Conservation (phyloP, 257 asterid species). For the Solanum megistacrolobum region DNA sequence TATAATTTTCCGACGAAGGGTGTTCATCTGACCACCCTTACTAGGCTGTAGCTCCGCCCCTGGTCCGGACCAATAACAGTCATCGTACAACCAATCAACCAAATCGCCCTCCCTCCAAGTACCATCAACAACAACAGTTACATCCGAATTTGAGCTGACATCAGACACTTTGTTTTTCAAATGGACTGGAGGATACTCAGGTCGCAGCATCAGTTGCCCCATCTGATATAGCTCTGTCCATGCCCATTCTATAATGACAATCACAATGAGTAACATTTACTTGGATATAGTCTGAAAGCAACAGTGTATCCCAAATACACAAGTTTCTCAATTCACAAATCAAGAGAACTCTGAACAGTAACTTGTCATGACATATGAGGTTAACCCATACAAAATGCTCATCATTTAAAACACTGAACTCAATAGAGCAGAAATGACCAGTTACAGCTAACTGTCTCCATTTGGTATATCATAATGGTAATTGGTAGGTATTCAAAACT, state of each 20-base stretch:
- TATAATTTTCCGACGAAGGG: too few relatives aligned
- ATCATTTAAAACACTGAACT: background rate
- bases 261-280: background rate
- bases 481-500: background rate
- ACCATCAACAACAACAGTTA: background rate
- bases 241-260: slow-evolving; percentile 4
- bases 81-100: background rate
- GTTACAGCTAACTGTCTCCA: background rate
- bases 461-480: background rate
- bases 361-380: background rate
- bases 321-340: background rate
- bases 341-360: background rate
- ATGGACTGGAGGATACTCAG: slow-evolving; percentile 40
- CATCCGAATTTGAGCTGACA: background rate
- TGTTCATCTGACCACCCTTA: too few relatives aligned
- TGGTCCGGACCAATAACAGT: background rate
- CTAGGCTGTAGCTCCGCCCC: too few relatives aligned
- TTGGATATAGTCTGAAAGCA: background rate
- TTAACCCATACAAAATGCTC: background rate
- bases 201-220: slow-evolving; percentile 50
- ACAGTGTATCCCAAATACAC: background rate
- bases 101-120: background rate
- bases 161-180: background rate
- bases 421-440: background rate
- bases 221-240: slow-evolving; percentile 35